These are phyloP conservation scores for Naganishia sp. DNA, from an alignment of 1,284 basidiomycete species.

Conservation along the genomic window DNA sequence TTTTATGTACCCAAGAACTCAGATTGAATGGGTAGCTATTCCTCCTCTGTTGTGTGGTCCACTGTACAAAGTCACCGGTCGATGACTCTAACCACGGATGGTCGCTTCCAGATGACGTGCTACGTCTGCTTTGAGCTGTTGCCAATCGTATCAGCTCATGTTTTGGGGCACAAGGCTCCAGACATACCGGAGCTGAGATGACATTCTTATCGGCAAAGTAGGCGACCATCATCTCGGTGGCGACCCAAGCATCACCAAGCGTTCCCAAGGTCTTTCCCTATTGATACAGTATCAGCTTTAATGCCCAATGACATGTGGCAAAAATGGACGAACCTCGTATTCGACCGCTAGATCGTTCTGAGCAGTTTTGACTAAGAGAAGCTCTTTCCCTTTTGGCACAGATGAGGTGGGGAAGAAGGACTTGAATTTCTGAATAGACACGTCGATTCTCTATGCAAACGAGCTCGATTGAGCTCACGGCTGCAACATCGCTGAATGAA, in stretches of 20 bases:
- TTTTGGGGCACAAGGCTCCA: neutral
- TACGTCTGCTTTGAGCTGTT: slow-evolving; percentile 46
- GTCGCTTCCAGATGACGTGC: slow-evolving; percentile 40
- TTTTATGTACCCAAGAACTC: too few relatives aligned
- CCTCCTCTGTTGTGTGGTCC: too few relatives aligned
- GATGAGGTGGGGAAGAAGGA: slow-evolving; percentile 55
- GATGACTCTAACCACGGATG: slow-evolving; percentile 9
- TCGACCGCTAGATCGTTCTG: slow-evolving; percentile 49
- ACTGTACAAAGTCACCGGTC: neutral
- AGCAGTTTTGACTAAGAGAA: slow-evolving; percentile 51
- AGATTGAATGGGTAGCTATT: too few relatives aligned
- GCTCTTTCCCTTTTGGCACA: slow-evolving; percentile 55
- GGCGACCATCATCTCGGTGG: slow-evolving; percentile 52
- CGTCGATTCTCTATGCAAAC: slow-evolving; percentile 42
- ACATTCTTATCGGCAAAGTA: slow-evolving; percentile 54
- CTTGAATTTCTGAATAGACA: slow-evolving; percentile 53
- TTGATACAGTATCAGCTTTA: slow-evolving; percentile 10
- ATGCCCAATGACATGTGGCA: neutral
- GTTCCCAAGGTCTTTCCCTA: slow-evolving; percentile 51
- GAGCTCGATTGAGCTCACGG: slow-evolving; percentile 2
- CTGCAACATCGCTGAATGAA: neutral
- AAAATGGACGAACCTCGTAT: slow-evolving; percentile 44
- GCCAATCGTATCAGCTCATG: neutral
- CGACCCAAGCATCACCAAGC: slow-evolving; percentile 50
- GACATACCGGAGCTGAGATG: slow-evolving; percentile 49